Percentiles rank a stretch among this genome's conserved stretches.
phyloP scores from a whole-genome alignment of 1,139 yeast species.

The Hansenula sp. region DNA sequence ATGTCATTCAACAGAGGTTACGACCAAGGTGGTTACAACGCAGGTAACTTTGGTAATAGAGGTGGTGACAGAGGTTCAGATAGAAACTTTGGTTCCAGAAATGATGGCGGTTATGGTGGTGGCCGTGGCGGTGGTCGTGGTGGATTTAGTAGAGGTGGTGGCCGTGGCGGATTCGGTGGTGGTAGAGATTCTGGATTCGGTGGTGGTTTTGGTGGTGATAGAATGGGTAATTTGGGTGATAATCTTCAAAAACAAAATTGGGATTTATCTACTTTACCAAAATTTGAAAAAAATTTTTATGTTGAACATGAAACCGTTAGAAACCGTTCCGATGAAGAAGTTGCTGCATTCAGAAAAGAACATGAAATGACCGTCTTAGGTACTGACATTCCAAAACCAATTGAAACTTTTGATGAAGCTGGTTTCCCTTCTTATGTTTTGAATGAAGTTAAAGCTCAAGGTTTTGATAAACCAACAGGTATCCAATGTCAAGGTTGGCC shows the following conservation, averaged over 20 bases:
- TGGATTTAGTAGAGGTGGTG: constrained; percentile 30
- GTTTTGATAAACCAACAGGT: constrained; percentile 91
- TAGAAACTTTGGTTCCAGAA: constrained; percentile 32
- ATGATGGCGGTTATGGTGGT: constrained; percentile 23
- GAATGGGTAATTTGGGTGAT: constrained; percentile 48
- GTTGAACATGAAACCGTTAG: constrained; percentile 78
- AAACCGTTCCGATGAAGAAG: constrained; percentile 68
- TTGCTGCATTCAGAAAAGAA: constrained; percentile 69
- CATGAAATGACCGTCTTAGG: constrained; percentile 87
- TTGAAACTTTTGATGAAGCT: constrained; percentile 88
- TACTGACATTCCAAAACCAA: constrained; percentile 88
- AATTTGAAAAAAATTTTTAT: constrained; percentile 93
- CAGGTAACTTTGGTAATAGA: constrained; percentile 21
- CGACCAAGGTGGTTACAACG: constrained; percentile 28
- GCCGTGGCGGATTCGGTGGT: constrained; percentile 33
- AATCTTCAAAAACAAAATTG: constrained; percentile 69
- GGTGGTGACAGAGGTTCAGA: constrained; percentile 31
- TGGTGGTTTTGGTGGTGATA: constrained; percentile 34
- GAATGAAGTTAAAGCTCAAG: constrained; percentile 83
- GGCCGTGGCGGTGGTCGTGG: constrained; percentile 30
- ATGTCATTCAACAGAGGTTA: constrained; percentile 30
- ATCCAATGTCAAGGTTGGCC: constrained; percentile 99
- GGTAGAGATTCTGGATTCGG: constrained; percentile 28
- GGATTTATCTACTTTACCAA: constrained; percentile 74
- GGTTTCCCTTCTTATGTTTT: constrained; percentile 95